Evolutionary conservation across 179 eudicot species (phyloP).

Genomic region (Nepenthes alata): DNA sequence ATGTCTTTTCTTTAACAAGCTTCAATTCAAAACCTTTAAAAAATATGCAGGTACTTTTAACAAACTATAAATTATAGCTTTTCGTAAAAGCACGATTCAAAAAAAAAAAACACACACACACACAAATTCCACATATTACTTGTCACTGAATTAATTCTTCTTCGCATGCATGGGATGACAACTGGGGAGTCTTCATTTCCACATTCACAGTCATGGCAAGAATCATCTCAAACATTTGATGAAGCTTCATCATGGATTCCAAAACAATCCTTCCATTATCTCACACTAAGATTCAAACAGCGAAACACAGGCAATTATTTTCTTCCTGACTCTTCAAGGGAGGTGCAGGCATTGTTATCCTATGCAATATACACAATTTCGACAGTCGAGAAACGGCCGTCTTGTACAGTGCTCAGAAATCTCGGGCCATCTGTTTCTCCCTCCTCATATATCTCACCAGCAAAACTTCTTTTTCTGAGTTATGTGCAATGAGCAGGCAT

Average conservation of each 20-base stretch:
- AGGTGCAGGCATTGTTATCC: background rate
- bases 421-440: background rate
- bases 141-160: no score
- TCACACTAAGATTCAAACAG: no score
- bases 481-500: slow-evolving; percentile 6
- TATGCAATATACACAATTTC: background rate
- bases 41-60: no score
- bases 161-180: background rate
- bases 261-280: no score
- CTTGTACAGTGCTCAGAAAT: background rate
- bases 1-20: no score
- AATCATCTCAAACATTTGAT: background rate
- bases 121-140: no score
- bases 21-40: no score
- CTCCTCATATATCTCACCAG: slow-evolving; percentile 30
- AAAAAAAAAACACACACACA: no score
- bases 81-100: no score
- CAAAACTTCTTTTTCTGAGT: slow-evolving; percentile 78
- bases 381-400: background rate
- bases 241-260: no score
- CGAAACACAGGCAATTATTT: background rate
- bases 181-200: background rate
- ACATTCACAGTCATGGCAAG: background rate
- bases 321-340: background rate
- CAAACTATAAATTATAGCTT: no score